Evolutionary conservation across 1,139 yeast species (phyloP), one percentile per base, ranked within the genome.

Genomic region (Blastobotrys apis): DNA sequence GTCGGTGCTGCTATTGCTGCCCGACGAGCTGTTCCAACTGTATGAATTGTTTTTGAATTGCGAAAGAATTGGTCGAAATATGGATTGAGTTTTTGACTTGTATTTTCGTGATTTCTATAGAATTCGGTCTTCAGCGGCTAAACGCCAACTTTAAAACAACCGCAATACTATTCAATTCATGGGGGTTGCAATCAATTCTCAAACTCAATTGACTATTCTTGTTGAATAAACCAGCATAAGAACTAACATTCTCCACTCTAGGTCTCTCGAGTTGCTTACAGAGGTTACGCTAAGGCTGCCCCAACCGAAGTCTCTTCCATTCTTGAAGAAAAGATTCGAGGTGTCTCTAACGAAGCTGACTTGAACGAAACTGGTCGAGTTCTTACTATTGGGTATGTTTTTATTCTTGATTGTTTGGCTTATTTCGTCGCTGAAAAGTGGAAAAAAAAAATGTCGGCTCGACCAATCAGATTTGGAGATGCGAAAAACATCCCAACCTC

Each of bases 281-380:
- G 84, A 65, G 82, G 95, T 73, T 86, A 79, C 69, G 97, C 97
- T 68, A 94, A 92, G 82, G 94, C 97, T 66, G 90, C 94, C 63
- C 97, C 99, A 69, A 92, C 98, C 62, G 99, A 94, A 78, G 98
- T 94, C 61, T 88, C 98, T 60, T 87, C 97, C 53, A 92, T 94
- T 75, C 82, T 94, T 68, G 98, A 94, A 78, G 96, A 92, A 74
- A 88, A 95, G 78, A 94, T 94, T 80, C 88, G 96, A 78, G 98
- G 98, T 75, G 94, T 92, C 63, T 83, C 96, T 59, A 94, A 87
- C 65, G 97, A 90, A 74, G 88, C 97, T 64, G 82, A 87, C 83
- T 84, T 94, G 67, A 88, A 92, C 75, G 98, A 94, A 78, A 94
- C 98, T 71, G 99, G 99, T 73, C 88, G 95, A 76, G 98, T 94